These are phyloP conservation scores for Serendipita sp. DNA, from an alignment of 768 basidiomycete genomes.

Conservation along the genomic window DNA sequence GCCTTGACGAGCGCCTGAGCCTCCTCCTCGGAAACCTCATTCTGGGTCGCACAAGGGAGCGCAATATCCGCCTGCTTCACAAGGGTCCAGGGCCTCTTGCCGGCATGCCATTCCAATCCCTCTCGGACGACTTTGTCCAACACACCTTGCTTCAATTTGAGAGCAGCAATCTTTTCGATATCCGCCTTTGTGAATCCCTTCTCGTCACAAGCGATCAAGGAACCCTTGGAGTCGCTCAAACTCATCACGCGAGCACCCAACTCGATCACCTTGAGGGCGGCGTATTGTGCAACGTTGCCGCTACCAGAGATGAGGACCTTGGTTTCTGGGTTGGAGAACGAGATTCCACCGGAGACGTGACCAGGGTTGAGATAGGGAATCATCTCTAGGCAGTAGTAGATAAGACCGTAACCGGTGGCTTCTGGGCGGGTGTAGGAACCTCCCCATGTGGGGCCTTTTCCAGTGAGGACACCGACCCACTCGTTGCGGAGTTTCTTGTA, in stretches of 20 bases:
- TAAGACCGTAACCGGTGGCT: constrained; percentile 56
- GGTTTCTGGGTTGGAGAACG: constrained; percentile 27
- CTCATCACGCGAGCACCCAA: constrained; percentile 56
- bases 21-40: constrained; percentile 52
- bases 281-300: constrained; percentile 63
- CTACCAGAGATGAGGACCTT: constrained; percentile 46
- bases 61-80: constrained; percentile 47
- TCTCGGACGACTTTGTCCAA: constrained; percentile 26
- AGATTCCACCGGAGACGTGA: constrained; percentile 20
- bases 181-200: constrained; percentile 43
- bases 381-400: constrained; percentile 45
- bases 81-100: constrained; percentile 53
- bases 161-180: constrained; percentile 32
- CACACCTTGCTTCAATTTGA: constrained; percentile 39
- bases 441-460: constrained; percentile 54
- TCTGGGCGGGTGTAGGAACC: constrained; percentile 61
- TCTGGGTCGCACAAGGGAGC: constrained; percentile 56
- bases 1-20: constrained; percentile 54
- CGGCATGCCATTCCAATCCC: constrained; percentile 36
- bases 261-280: constrained; percentile 61
- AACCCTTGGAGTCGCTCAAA: constrained; percentile 60
- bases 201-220: constrained; percentile 35
- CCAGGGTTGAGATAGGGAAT: constrained; percentile 42
- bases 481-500: constrained; percentile 64
- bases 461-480: constrained; percentile 54